These are phyloP conservation scores for Haplographium delicatum DNA, from an alignment of 495 filamentous ascomycete species.

Conservation along the genomic window DNA sequence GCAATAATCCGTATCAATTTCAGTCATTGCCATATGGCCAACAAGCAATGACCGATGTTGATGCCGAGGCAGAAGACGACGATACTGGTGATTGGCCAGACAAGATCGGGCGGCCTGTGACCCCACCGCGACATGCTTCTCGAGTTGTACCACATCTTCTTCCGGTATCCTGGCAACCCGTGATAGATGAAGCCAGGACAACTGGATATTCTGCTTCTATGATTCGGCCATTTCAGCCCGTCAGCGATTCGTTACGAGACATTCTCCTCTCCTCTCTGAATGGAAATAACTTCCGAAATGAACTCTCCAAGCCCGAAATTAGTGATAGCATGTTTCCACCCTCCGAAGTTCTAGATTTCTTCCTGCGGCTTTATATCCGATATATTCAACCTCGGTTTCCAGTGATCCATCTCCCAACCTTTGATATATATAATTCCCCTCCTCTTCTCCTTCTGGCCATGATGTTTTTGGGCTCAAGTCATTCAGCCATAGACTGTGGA, in stretches of 20 bases:
- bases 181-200: conserved; percentile 14
- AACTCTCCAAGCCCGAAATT: conserved; percentile 16
- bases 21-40: conserved; percentile 8
- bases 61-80: conserved; percentile 20
- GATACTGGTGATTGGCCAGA: conserved; percentile 23
- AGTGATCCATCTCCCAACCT: conserved; percentile 27
- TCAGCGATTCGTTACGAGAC: conserved; percentile 6
- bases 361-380: conserved; percentile 24
- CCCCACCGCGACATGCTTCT: neutral
- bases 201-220: conserved; percentile 10
- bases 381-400: conserved; percentile 28
- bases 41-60: neutral
- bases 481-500: conserved; percentile 19
- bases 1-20: conserved; percentile 14
- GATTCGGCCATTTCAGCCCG: conserved; percentile 12
- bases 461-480: conserved; percentile 25
- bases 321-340: conserved; percentile 18
- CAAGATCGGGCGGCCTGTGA: conserved; percentile 2
- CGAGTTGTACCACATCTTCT: conserved; percentile 12
- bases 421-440: conserved; percentile 19
- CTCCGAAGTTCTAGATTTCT: conserved; percentile 21
- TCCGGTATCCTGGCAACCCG: conserved; percentile 18
- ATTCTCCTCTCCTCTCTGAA: conserved; percentile 11
- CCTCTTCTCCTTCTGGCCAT: conserved; percentile 25
- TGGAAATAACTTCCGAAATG: conserved; percentile 10